Evolutionary conservation across 169 alveolate species (phyloP).

Genomic region (Plasmodium vivax): DNA sequence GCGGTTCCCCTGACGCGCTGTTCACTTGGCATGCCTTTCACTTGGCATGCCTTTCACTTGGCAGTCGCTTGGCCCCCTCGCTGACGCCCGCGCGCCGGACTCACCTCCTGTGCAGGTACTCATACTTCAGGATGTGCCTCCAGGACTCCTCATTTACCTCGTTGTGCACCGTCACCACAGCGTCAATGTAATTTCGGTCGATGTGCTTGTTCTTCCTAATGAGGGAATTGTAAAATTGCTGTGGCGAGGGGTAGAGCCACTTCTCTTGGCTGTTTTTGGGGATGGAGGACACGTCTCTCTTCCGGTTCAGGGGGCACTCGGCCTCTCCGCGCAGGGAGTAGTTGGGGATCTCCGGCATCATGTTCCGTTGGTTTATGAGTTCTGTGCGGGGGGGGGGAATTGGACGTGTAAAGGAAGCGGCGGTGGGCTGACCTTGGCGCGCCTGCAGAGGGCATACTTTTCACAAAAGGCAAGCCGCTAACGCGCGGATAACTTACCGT

Average conservation of each 20-base stretch:
- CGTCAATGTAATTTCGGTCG: conserved; percentile 80
- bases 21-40: neutral
- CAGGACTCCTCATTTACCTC: conserved; percentile 88
- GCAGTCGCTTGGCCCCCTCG: neutral
- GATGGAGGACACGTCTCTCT: conserved; percentile 50
- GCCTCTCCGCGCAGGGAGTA: conserved; percentile 4
- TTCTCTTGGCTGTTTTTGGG: conserved; percentile 61
- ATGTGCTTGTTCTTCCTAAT: conserved; percentile 79
- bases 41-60: neutral
- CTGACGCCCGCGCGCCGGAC: neutral
- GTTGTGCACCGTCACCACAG: conserved; percentile 87
- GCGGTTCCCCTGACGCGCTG: neutral
- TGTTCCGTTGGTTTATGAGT: conserved; percentile 55
- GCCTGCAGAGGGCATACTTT: neutral
- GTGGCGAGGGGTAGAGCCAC: conserved; percentile 91
- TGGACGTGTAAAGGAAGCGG: neutral
- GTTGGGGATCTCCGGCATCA: conserved; percentile 71
- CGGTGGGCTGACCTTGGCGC: neutral
- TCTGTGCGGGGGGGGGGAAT: neutral
- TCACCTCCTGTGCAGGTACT: conserved; percentile 78
- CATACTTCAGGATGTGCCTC: conserved; percentile 86
- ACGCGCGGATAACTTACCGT: neutral
- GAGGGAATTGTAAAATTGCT: conserved; percentile 88
- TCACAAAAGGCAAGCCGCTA: neutral
- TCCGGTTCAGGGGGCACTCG: conserved; percentile 15